phyloP scores from a whole-genome alignment of 768 basidiomycete species.

The Russula foetens region DNA sequence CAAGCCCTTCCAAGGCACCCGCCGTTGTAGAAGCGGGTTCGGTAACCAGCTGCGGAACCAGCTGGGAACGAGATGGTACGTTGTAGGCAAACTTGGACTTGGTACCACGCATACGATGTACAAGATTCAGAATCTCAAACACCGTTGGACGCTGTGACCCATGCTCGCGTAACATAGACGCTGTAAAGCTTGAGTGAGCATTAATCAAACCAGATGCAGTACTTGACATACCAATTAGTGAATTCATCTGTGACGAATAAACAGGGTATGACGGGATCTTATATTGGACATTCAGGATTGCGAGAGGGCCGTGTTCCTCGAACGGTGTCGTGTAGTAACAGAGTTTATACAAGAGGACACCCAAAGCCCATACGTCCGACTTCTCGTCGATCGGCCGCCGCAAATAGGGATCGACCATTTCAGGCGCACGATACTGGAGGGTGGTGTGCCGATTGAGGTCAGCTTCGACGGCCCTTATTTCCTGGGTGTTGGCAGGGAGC shows the following conservation, averaged over 20 bases:
- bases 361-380: slow-evolving; percentile 96
- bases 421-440: slow-evolving; percentile 95
- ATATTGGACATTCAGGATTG: slow-evolving; percentile 95
- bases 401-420: slow-evolving; percentile 91
- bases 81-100: slow-evolving; percentile 71
- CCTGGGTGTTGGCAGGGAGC: slow-evolving; percentile 70
- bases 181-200: slow-evolving; percentile 32
- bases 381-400: slow-evolving; percentile 85
- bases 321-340: slow-evolving; percentile 99
- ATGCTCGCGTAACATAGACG: slow-evolving; percentile 88
- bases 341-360: slow-evolving; percentile 93
- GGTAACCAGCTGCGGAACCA: slow-evolving; percentile 33
- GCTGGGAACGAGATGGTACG: slow-evolving; percentile 42
- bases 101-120: slow-evolving; percentile 83
- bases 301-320: slow-evolving; percentile 93
- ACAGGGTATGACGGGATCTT: slow-evolving; percentile 82
- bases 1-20: slow-evolving; percentile 31
- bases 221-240: slow-evolving; percentile 62
- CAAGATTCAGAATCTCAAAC: slow-evolving; percentile 76
- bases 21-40: slow-evolving; percentile 14
- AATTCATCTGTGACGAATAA: slow-evolving; percentile 77
- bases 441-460: slow-evolving; percentile 95
- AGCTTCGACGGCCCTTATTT: slow-evolving; percentile 79
- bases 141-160: slow-evolving; percentile 79
- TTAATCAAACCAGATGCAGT: slow-evolving; percentile 16